These are phyloP conservation scores for Neophaeococcomyces mojaviensis DNA, from an alignment of 2,329 filamentous ascomycete species.

Conservation along the genomic window DNA sequence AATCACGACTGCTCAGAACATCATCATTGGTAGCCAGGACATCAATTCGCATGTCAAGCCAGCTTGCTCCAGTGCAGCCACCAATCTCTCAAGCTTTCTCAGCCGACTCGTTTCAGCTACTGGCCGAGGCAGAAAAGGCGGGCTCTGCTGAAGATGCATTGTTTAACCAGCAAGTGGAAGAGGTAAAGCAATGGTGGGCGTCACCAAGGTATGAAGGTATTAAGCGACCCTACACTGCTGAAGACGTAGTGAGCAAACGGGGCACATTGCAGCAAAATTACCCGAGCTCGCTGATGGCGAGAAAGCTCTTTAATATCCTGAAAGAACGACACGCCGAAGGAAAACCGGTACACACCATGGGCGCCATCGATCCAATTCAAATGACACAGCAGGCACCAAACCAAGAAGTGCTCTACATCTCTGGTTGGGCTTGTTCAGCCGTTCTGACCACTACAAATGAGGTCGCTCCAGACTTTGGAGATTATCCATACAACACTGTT, in stretches of 20 bases:
- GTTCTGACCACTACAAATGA: slow-evolving; percentile 91
- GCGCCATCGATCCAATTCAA: slow-evolving; percentile 95
- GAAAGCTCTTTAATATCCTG: slow-evolving; percentile 86
- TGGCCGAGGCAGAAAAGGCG: slow-evolving; percentile 68
- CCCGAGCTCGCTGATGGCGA: slow-evolving; percentile 87
- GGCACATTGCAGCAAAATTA: slow-evolving; percentile 81
- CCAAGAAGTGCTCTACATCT: slow-evolving; percentile 93
- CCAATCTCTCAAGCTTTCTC: slow-evolving; percentile 55
- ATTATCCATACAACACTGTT: slow-evolving; percentile 98
- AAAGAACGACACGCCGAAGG: slow-evolving; percentile 69
- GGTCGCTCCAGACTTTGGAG: slow-evolving; percentile 93
- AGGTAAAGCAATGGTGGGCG: slow-evolving; percentile 87
- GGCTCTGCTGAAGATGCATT: slow-evolving; percentile 76
- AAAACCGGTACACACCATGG: slow-evolving; percentile 93
- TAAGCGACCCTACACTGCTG: slow-evolving; percentile 81
- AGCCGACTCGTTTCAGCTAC: slow-evolving; percentile 76
- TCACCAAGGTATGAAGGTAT: slow-evolving; percentile 79
- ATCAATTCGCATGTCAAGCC: slow-evolving; percentile 6
- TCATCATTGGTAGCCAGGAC: background rate
- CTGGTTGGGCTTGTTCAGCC: slow-evolving; percentile 94
- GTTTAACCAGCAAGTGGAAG: slow-evolving; percentile 73
- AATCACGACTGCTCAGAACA: slow-evolving; percentile 1
- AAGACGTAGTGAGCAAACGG: slow-evolving; percentile 87
- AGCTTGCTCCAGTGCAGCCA: slow-evolving; percentile 49
- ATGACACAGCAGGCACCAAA: slow-evolving; percentile 98